Conservation (phyloP, 148 eudicot genomes). For the Nyssa sinensis region DNA sequence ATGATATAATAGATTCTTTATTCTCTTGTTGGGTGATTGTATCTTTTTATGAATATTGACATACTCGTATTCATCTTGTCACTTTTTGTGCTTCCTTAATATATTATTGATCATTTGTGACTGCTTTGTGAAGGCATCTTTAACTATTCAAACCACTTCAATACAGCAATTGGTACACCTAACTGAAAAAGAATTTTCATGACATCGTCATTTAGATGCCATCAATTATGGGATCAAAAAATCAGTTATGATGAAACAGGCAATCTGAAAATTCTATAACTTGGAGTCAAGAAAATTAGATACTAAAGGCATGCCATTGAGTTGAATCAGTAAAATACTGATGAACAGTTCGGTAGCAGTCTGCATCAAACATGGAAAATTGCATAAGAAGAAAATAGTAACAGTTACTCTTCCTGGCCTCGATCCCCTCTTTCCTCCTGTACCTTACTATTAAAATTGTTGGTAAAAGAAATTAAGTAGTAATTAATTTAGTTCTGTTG, state of each 20-base stretch:
- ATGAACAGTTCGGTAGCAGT: not conserved
- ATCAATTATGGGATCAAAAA: not conserved
- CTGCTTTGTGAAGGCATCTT: not conserved
- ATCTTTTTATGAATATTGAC: too few relatives aligned
- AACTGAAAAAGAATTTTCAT: not conserved
- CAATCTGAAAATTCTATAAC: not conserved
- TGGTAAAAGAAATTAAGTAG: too few relatives aligned
- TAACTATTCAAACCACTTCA: not conserved
- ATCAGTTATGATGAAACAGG: not conserved
- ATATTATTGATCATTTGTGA: not conserved
- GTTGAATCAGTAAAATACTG: not conserved
- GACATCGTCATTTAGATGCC: not conserved
- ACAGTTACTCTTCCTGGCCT: too few relatives aligned
- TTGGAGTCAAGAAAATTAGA: not conserved
- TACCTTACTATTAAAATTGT: too few relatives aligned
- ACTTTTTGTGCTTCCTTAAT: too few relatives aligned
- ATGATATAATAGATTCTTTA: too few relatives aligned
- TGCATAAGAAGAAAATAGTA: too few relatives aligned
- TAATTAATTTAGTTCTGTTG: not conserved
- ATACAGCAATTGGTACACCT: not conserved
- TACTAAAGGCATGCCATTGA: not conserved
- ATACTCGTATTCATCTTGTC: too few relatives aligned
- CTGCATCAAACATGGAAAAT: not conserved
- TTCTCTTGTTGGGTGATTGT: too few relatives aligned
- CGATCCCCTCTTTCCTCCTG: too few relatives aligned